phyloP scores from a whole-genome alignment of 2,329 filamentous ascomycete genomes.

The Blastomyces parvus region DNA sequence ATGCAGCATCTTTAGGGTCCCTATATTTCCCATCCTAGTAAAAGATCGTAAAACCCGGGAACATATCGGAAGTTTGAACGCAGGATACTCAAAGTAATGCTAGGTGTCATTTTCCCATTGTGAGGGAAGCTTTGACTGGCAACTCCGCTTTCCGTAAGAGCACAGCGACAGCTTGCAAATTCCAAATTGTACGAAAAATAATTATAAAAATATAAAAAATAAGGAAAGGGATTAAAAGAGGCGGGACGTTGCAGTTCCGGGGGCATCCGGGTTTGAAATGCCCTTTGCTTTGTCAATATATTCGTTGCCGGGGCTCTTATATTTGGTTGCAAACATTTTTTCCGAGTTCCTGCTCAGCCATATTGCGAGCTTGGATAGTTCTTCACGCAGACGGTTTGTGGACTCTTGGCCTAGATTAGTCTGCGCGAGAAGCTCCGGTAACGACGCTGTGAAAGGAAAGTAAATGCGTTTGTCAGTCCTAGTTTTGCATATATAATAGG shows the following conservation, averaged over 20 bases:
- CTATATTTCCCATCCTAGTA: neutral
- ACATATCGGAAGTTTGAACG: neutral
- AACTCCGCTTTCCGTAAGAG: neutral
- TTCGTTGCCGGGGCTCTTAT: slow-evolving; percentile 34
- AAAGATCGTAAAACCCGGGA: neutral
- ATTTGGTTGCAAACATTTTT: slow-evolving; percentile 57
- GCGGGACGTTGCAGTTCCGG: slow-evolving; percentile 27
- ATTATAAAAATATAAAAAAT: neutral
- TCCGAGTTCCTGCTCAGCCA: slow-evolving; percentile 73
- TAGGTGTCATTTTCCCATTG: neutral
- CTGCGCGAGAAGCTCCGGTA: slow-evolving; percentile 89
- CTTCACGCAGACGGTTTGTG: slow-evolving; percentile 77
- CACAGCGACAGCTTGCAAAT: neutral
- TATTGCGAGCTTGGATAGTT: slow-evolving; percentile 72
- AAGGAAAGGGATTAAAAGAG: slow-evolving; percentile 17
- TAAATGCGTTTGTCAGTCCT: neutral
- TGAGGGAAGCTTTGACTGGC: neutral
- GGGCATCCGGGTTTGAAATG: slow-evolving; percentile 21
- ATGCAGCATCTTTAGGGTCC: neutral
- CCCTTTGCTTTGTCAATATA: slow-evolving; percentile 31
- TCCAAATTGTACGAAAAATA: neutral
- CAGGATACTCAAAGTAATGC: neutral
- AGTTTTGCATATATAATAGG: neutral
- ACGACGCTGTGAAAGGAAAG: slow-evolving; percentile 52
- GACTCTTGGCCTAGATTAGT: slow-evolving; percentile 97